Percentiles rank a stretch among this genome's conserved stretches.
These are phyloP conservation scores for Hypericum perforatum DNA, from an alignment of 345 rosid genomes.

Conservation along the genomic window DNA sequence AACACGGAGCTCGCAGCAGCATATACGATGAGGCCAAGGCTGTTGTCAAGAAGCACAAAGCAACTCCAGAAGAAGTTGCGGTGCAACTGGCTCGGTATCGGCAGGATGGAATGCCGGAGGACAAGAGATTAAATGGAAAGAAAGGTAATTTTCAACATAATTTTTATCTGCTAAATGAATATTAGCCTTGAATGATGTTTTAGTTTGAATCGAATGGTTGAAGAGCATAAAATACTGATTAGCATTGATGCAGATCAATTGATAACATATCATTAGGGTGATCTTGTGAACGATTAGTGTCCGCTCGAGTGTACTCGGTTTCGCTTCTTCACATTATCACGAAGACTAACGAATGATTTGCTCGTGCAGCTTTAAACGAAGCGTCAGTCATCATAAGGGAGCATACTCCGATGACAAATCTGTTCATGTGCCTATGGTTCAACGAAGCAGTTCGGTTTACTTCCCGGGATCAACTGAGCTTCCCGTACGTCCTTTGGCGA, in stretches of 20 bases:
- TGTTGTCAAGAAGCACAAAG: slow-evolving; percentile 80
- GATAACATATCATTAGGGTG: too few relatives aligned
- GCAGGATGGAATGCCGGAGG: slow-evolving; percentile 61
- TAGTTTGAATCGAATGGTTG: too few relatives aligned
- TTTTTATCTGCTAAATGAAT: too few relatives aligned
- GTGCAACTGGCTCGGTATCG: slow-evolving; percentile 63
- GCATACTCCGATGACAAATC: slow-evolving; percentile 59
- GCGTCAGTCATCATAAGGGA: slow-evolving; percentile 88
- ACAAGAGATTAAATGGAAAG: slow-evolving; percentile 68
- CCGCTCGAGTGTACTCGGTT: too few relatives aligned
- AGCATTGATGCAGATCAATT: too few relatives aligned
- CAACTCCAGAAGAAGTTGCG: slow-evolving; percentile 84
- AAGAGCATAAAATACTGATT: too few relatives aligned
- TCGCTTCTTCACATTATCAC: too few relatives aligned
- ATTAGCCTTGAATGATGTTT: too few relatives aligned
- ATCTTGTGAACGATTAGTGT: too few relatives aligned
- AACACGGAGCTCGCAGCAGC: slow-evolving; percentile 93
- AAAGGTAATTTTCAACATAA: slow-evolving; percentile 56
- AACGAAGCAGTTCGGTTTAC: slow-evolving; percentile 90
- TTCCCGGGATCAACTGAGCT: slow-evolving; percentile 89
- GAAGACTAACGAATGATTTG: not conserved
- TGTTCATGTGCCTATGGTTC: slow-evolving; percentile 96
- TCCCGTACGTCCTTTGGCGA: slow-evolving; percentile 88
- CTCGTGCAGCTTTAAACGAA: slow-evolving; percentile 65
- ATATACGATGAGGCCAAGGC: slow-evolving; percentile 93